Evolutionary conservation across 164 flowering plant species (phyloP).

Genomic region (Annona cherimola): DNA sequence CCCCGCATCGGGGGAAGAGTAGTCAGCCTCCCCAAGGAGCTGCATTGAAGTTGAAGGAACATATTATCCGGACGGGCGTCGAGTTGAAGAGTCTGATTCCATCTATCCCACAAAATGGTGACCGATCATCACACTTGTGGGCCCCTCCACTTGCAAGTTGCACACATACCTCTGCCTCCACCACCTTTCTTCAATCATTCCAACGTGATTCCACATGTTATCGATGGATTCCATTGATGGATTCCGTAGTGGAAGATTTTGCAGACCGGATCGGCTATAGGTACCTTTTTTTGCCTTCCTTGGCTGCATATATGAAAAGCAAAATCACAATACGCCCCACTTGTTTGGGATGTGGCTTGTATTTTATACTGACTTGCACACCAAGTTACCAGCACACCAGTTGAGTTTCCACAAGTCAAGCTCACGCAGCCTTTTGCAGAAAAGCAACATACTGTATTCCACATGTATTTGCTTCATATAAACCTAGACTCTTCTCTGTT

Average conservation of each 20-base stretch:
- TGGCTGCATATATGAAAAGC: background rate
- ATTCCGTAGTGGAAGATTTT: background rate
- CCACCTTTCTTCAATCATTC: slow-evolving; percentile 14
- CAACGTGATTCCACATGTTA: slow-evolving; percentile 13
- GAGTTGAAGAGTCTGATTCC: background rate
- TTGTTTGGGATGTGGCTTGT: too few species aligned
- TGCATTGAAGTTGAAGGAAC: background rate
- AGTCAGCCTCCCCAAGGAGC: background rate
- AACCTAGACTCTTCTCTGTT: too few species aligned
- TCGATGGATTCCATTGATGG: background rate
- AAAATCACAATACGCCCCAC: background rate
- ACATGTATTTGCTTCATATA: too few species aligned
- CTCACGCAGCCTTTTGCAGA: too few species aligned
- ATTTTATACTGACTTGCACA: too few species aligned
- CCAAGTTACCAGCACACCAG: too few species aligned
- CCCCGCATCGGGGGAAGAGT: background rate
- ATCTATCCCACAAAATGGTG: background rate
- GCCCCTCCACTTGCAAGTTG: slow-evolving; percentile 19
- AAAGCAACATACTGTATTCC: too few species aligned
- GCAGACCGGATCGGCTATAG: background rate
- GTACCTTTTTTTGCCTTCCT: background rate
- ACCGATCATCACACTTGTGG: background rate
- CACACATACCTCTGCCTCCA: background rate
- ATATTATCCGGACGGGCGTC: background rate
- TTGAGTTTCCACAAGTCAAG: too few species aligned